These are phyloP conservation scores for Miamiensis avidus DNA, from an alignment of 169 alveolate species.

Conservation along the genomic window DNA sequence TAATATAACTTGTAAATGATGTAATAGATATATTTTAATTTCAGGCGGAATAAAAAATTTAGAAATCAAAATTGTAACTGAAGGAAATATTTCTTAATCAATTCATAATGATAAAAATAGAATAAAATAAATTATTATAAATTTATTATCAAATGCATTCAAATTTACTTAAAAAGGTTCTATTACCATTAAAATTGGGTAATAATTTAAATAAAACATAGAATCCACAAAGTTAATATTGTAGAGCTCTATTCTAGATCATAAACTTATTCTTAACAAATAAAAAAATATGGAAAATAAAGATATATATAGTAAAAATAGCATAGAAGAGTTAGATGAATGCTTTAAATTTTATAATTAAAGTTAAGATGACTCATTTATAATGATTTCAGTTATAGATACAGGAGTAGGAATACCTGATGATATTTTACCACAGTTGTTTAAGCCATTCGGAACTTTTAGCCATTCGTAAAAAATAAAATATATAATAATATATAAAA, in stretches of 20 bases:
- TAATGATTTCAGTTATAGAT: not conserved
- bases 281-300: too few relatives aligned
- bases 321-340: too few relatives aligned
- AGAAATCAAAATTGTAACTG: not conserved
- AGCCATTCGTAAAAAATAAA: not conserved
- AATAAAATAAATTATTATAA: too few relatives aligned
- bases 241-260: not conserved
- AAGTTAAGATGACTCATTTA: not conserved
- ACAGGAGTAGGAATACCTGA: not conserved
- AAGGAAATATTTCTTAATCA: not conserved
- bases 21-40: not conserved
- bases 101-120: not conserved
- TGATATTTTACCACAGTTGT: too few relatives aligned
- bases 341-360: not conserved
- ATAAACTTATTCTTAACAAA: not conserved
- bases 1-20: not conserved
- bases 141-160: not conserved
- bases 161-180: not conserved
- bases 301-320: too few relatives aligned
- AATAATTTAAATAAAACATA: too few relatives aligned
- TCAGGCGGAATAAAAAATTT: not conserved
- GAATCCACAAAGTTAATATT: too few relatives aligned
- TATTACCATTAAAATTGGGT: too few relatives aligned
- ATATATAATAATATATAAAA: too few relatives aligned
- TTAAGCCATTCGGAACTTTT: not conserved